phyloP scores from a whole-genome alignment of 1,284 basidiomycete species.

The Filobasidium uniguttulatum region DNA sequence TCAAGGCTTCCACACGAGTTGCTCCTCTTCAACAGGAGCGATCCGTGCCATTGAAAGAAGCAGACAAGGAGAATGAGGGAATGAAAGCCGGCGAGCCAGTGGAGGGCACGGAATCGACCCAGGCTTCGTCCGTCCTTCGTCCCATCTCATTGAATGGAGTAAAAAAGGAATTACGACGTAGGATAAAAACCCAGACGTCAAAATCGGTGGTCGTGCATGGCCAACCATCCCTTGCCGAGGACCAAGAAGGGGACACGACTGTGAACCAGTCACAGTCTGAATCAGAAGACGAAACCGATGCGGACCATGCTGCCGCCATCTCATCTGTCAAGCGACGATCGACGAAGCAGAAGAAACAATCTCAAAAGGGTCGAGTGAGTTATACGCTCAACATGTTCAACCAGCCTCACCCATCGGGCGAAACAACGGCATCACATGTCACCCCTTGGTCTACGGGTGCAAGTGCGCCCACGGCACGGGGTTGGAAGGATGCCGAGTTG shows the following conservation, averaged over 20 bases:
- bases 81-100: neutral
- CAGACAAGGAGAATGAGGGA: neutral
- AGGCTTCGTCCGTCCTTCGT: neutral
- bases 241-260: too few species aligned
- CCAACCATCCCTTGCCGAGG: too few species aligned
- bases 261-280: too few species aligned
- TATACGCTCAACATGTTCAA: constrained; percentile 7
- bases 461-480: neutral
- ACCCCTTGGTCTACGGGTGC: neutral
- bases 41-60: neutral
- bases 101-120: neutral
- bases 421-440: neutral
- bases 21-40: neutral
- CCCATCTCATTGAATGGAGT: constrained; percentile 4
- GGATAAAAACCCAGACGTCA: too few species aligned
- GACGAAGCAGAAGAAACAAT: too few species aligned
- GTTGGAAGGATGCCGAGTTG: constrained; percentile 29
- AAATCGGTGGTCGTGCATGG: too few species aligned
- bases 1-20: neutral
- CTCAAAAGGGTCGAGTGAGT: neutral
- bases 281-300: too few species aligned
- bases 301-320: too few species aligned
- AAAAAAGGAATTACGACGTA: neutral
- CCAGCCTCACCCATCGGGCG: constrained; percentile 3
- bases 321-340: too few species aligned